Evolutionary conservation across 129 eudicot genomes (phyloP).

Genomic region (Centaurea solstitialis): DNA sequence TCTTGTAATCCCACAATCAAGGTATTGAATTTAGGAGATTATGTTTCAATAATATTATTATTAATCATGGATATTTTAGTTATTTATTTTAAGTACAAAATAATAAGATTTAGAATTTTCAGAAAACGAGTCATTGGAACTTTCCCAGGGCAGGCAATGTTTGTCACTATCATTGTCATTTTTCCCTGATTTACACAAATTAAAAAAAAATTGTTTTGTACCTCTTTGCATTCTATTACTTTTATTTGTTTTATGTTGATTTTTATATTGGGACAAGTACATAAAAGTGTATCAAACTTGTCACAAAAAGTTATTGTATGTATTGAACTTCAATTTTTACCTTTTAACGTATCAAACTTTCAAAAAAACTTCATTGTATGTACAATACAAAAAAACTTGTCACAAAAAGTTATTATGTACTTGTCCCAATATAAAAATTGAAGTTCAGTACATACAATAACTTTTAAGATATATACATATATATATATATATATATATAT

Average conservation of each 20-base stretch:
- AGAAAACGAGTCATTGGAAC: constrained; percentile 29
- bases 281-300: no score
- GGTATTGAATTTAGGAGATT: neutral
- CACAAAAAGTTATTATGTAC: no score
- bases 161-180: constrained; percentile 41
- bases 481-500: neutral
- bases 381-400: no score
- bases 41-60: neutral
- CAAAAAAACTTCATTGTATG: no score
- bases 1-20: neutral
- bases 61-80: neutral
- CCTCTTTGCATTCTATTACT: constrained; percentile 15
- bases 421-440: no score
- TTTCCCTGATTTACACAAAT: neutral
- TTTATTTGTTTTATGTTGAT: neutral
- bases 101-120: neutral
- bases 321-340: no score
- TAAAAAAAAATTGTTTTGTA: constrained; percentile 6
- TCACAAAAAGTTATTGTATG: no score
- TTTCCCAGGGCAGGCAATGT: constrained; percentile 26
- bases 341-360: no score
- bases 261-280: no score
- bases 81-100: neutral
- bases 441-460: no score
- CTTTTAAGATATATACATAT: no score